Conservation (phyloP, 2,329 filamentous ascomycete genomes). For the Metarhizium brunneum region DNA sequence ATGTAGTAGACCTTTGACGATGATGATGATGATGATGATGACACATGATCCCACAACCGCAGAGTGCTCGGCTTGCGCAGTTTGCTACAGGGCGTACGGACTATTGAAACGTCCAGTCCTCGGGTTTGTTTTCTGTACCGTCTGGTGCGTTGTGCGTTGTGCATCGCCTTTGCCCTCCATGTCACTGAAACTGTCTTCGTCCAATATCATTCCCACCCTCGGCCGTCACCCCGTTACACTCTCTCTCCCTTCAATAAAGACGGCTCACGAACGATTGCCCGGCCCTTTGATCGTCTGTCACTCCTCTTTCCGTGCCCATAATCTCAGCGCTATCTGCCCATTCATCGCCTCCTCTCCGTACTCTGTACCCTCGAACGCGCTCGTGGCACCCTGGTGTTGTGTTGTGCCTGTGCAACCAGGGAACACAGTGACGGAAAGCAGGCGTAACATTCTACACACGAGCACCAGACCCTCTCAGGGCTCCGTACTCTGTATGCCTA, state of each 20-base stretch:
- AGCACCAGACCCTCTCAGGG: neutral
- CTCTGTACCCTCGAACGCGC: too few species aligned
- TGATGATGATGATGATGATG: neutral
- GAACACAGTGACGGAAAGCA: neutral
- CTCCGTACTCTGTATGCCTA: neutral
- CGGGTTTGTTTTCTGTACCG: neutral
- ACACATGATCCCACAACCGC: neutral
- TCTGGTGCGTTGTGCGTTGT: neutral
- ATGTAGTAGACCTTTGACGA: neutral
- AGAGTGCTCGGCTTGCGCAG: neutral
- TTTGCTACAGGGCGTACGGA: neutral
- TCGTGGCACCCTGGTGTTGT: constrained; percentile 11
- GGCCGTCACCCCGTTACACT: neutral
- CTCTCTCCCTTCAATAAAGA: neutral
- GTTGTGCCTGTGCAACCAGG: constrained; percentile 7
- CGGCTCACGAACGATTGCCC: neutral
- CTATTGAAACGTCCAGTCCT: neutral
- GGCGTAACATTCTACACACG: neutral
- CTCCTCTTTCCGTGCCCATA: neutral
- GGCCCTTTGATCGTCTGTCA: neutral
- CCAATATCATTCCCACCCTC: neutral
- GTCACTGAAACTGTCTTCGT: neutral
- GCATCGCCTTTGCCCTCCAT: neutral
- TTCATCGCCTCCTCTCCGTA: constrained; percentile 3
- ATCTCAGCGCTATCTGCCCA: neutral